Evolutionary conservation across 305 asterid species (phyloP), one percentile per base, ranked within the genome.

Genomic region (Fraxinus nigra): DNA sequence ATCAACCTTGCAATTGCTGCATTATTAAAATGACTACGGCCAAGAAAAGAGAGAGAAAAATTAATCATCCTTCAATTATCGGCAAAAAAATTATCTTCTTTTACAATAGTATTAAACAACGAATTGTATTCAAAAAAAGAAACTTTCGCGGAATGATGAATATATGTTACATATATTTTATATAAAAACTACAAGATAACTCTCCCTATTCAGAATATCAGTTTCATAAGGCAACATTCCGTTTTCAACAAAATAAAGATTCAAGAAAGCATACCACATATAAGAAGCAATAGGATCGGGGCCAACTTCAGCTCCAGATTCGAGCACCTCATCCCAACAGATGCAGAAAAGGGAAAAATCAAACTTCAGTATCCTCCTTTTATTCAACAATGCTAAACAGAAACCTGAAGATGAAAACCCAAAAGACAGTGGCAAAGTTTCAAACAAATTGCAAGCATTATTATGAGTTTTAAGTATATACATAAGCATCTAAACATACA

Each of bases 231-330:
- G 35, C 72, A 4, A 75, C 67, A 77, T 65, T 59, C 82, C 54
- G 7, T 77, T 80, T 34, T 56, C 73, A 80, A 35, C 77, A 70
- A 63, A 72, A 72, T 22, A 32, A 65, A 59, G 76, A 54, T 54
- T 54, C 63, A n/a, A 54, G 38, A 78, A 78, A 84, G 85, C 92
- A 80, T 87, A 95, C 98, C 97, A 83, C 85, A 83, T 46, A 91
- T 80, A 81, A 92, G 87, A 84, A 95, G 87, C 84, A 84, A 79
- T 82, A 91, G 83, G 76, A 86, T 73, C 78, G 86, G 74, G 78
- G 85, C 86, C 82, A 85, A 83, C 83, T 83, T 81, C 37, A 85
- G 81, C 83, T 81, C 75, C 81, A 74, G 32, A 35, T 79, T 78
- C 83, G 79, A 77, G 86, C 82, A 82, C 87, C 88, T 88, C 93